phyloP scores from a whole-genome alignment of 441 rosid species.

The Lagerstroemia fauriei region DNA sequence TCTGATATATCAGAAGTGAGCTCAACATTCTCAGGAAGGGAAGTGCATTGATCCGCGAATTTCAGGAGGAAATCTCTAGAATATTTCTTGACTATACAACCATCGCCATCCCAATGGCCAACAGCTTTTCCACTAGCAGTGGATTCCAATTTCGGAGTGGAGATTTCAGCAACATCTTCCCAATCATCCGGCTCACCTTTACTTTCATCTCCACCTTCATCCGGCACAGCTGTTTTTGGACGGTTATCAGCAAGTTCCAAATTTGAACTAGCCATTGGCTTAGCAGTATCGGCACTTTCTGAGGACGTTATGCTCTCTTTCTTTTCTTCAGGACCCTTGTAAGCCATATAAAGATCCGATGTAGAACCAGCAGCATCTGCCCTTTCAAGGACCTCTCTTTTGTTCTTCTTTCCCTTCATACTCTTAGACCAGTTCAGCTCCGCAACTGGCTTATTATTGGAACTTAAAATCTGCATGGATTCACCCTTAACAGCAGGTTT shows the following conservation, averaged over 20 bases:
- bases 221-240: constrained; percentile 36
- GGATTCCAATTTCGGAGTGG: constrained; percentile 70
- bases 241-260: constrained; percentile 39
- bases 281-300: constrained; percentile 37
- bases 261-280: constrained; percentile 38
- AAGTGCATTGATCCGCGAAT: constrained; percentile 66
- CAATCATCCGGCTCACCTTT: constrained; percentile 89
- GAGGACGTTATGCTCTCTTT: constrained; percentile 44
- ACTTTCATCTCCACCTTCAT: constrained; percentile 41
- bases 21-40: constrained; percentile 70
- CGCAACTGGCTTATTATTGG: constrained; percentile 51
- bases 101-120: constrained; percentile 41
- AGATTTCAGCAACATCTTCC: constrained; percentile 94
- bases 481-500: constrained; percentile 31
- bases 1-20: constrained; percentile 54
- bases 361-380: constrained; percentile 92
- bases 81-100: constrained; percentile 60
- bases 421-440: constrained; percentile 55
- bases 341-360: constrained; percentile 82
- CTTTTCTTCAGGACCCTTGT: constrained; percentile 86
- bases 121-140: constrained; percentile 38
- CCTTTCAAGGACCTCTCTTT: constrained; percentile 69
- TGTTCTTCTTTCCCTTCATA: constrained; percentile 56
- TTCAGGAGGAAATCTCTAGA: constrained; percentile 90
- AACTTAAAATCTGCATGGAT: constrained; percentile 36